A percentile compares a stretch with the other conserved stretches of the same genome.
phyloP scores from a whole-genome alignment of 2,329 filamentous ascomycete species.

The Calonectria montana region DNA sequence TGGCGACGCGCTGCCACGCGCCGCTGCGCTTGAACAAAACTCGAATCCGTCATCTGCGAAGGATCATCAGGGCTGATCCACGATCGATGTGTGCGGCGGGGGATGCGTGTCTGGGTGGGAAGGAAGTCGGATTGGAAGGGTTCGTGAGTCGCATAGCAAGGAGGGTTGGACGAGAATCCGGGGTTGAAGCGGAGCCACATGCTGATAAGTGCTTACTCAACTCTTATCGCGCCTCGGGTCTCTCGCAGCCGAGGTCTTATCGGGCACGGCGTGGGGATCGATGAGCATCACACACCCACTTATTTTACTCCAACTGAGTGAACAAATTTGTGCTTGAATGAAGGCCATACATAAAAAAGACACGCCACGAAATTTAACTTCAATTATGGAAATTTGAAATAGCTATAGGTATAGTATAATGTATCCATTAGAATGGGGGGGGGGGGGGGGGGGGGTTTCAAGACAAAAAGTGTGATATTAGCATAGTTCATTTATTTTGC shows the following conservation, averaged over 20 bases:
- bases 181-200: constrained; percentile 39
- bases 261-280: constrained; percentile 12
- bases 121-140: constrained; percentile 11
- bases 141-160: constrained; percentile 24
- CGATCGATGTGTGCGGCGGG: background rate
- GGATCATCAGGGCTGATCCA: constrained; percentile 43
- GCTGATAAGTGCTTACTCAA: constrained; percentile 32
- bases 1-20: constrained; percentile 85
- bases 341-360: too few relatives aligned
- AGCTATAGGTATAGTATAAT: too few relatives aligned
- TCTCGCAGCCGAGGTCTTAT: constrained; percentile 38
- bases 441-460: too few relatives aligned
- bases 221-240: constrained; percentile 20
- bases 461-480: too few relatives aligned
- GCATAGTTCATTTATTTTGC: too few relatives aligned
- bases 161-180: constrained; percentile 26
- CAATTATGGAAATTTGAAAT: too few relatives aligned
- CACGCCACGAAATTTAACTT: too few relatives aligned
- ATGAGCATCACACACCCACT: too few relatives aligned
- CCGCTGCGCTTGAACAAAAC: constrained; percentile 90
- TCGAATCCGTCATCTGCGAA: constrained; percentile 62
- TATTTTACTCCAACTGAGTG: too few relatives aligned
- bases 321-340: too few relatives aligned
- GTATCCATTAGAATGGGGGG: too few relatives aligned
- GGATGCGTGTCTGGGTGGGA: background rate